Conservation (phyloP, 257 asterid genomes). For the Penstemon davidsonii region DNA sequence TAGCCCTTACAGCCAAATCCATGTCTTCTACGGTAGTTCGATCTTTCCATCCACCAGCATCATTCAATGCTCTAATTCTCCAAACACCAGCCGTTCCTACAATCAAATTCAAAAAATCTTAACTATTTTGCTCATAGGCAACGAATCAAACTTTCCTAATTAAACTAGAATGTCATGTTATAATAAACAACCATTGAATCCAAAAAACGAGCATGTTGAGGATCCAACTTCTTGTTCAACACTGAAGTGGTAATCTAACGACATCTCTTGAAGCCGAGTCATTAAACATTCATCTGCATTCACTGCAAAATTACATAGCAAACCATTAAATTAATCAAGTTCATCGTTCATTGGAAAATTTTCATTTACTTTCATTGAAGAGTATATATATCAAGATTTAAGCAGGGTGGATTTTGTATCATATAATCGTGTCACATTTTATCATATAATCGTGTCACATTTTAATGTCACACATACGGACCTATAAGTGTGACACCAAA, state of each 20-base stretch:
- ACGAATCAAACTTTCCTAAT: neutral
- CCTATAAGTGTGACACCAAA: too few species aligned
- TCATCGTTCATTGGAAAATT: neutral
- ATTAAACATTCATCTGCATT: constrained; percentile 71
- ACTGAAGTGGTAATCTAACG: constrained; percentile 62
- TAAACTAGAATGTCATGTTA: constrained; percentile 1
- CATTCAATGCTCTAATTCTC: constrained; percentile 55
- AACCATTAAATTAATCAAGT: neutral
- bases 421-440: too few species aligned
- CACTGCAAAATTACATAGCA: constrained; percentile 31
- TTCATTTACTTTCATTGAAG: too few species aligned
- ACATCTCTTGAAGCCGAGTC: constrained; percentile 76
- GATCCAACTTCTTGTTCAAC: constrained; percentile 83
- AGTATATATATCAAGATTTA: too few species aligned
- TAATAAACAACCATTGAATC: constrained; percentile 53
- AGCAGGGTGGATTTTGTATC: too few species aligned
- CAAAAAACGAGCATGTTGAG: constrained; percentile 53
- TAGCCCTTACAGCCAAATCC: constrained; percentile 68
- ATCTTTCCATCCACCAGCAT: constrained; percentile 74
- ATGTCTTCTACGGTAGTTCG: constrained; percentile 67
- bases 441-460: too few species aligned
- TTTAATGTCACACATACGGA: too few species aligned
- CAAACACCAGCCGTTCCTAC: constrained; percentile 71
- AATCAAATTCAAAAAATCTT: constrained; percentile 18
- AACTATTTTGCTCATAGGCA: constrained; percentile 13